Evolutionary conservation across 228 moss, liverwort and hornwort species (phyloP).

Genomic region (Sphagnum fallax): DNA sequence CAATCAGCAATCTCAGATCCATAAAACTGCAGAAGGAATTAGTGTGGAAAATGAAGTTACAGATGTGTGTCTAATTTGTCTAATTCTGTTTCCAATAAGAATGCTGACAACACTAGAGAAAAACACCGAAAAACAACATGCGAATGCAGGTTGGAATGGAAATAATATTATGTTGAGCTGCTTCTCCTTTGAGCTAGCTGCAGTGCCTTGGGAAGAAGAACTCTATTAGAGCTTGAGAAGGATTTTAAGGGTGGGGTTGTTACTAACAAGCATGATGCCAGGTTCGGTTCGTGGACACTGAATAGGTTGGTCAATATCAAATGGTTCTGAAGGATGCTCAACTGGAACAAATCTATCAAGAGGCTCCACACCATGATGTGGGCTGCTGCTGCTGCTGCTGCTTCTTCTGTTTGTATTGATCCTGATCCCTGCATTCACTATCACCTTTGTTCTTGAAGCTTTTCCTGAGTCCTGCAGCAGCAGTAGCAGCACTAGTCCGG

Average conservation of each 20-base stretch:
- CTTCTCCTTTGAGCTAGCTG: not conserved
- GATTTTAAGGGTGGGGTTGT: not conserved
- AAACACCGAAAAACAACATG: not conserved
- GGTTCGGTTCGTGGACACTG: constrained; percentile 42
- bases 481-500: too few relatives aligned
- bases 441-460: too few relatives aligned
- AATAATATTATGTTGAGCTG: not conserved
- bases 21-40: too few relatives aligned
- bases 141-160: not conserved
- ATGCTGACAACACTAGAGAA: not conserved
- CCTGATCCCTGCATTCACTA: too few relatives aligned
- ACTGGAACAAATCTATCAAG: constrained; percentile 31
- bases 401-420: too few relatives aligned
- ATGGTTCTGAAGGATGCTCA: constrained; percentile 37
- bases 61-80: too few relatives aligned
- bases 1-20: too few relatives aligned
- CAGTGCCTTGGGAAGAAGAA: not conserved
- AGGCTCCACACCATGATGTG: constrained; percentile 26
- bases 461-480: too few relatives aligned
- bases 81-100: not conserved
- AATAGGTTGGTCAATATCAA: constrained; percentile 25
- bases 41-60: too few relatives aligned
- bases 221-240: not conserved
- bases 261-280: constrained; percentile 30
- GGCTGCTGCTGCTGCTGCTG: too few relatives aligned